phyloP scores from a whole-genome alignment of 208 protist species.

The Acanthamoeba royreba region DNA sequence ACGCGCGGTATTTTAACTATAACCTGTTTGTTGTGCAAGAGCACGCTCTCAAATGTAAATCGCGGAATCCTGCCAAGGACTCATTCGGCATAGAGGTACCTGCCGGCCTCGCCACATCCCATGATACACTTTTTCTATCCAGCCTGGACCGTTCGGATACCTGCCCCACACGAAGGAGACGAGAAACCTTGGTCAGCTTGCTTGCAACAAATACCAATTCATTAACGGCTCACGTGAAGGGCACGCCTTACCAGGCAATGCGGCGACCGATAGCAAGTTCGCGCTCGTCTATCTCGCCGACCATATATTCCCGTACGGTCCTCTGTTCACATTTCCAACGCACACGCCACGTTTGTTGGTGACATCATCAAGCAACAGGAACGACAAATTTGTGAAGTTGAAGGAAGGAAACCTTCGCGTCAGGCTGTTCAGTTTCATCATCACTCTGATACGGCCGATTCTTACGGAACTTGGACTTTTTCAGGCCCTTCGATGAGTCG shows the following conservation, averaged over 20 bases:
- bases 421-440: too few relatives aligned
- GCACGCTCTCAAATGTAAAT: too few relatives aligned
- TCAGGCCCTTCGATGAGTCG: too few relatives aligned
- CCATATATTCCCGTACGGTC: not conserved
- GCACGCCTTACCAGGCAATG: not conserved
- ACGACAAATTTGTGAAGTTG: too few relatives aligned
- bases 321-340: not conserved
- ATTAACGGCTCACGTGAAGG: not conserved
- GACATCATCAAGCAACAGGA: not conserved
- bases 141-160: not conserved
- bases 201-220: not conserved
- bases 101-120: not conserved
- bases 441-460: too few relatives aligned
- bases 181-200: not conserved
- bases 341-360: not conserved
- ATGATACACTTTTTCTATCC: not conserved
- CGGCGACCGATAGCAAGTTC: not conserved
- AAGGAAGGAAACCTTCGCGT: too few relatives aligned
- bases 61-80: not conserved
- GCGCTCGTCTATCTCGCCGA: slow-evolving; percentile 6
- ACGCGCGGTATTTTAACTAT: not conserved
- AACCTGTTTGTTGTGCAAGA: too few relatives aligned
- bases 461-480: too few relatives aligned
- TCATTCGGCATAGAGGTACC: not conserved
- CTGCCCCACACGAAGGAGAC: not conserved